phyloP scores from a whole-genome alignment of 306 rosid genomes.

The Purshia tridentata region DNA sequence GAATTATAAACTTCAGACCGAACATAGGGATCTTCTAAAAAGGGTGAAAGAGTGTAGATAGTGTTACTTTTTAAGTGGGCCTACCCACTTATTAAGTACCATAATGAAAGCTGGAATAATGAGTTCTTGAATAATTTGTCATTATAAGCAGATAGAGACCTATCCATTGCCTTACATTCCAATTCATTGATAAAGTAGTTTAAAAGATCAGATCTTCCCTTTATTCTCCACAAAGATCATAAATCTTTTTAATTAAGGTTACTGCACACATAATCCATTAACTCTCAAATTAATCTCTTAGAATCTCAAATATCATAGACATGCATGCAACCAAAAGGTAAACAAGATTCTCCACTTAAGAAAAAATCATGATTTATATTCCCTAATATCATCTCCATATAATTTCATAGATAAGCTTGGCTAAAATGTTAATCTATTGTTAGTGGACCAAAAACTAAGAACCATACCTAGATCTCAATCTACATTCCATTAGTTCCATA shows the following conservation, averaged over 20 bases:
- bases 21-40: neutral
- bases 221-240: constrained; percentile 19
- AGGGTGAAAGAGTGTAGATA: neutral
- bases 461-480: constrained; percentile 20
- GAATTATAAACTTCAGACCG: neutral
- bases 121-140: neutral
- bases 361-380: neutral
- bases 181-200: neutral
- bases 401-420: neutral
- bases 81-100: constrained; percentile 7
- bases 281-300: neutral
- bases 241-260: neutral
- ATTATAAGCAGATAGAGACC: neutral
- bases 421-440: neutral
- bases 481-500: constrained; percentile 15
- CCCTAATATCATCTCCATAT: neutral
- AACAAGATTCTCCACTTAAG: neutral
- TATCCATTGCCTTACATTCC: neutral
- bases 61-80: neutral
- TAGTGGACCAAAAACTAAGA: constrained; percentile 20
- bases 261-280: neutral
- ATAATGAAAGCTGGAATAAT: neutral
- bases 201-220: constrained; percentile 17
- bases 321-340: neutral
- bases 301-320: neutral